These are phyloP conservation scores for Arachis hypogaea DNA, from an alignment of 306 rosid genomes.

Conservation along the genomic window DNA sequence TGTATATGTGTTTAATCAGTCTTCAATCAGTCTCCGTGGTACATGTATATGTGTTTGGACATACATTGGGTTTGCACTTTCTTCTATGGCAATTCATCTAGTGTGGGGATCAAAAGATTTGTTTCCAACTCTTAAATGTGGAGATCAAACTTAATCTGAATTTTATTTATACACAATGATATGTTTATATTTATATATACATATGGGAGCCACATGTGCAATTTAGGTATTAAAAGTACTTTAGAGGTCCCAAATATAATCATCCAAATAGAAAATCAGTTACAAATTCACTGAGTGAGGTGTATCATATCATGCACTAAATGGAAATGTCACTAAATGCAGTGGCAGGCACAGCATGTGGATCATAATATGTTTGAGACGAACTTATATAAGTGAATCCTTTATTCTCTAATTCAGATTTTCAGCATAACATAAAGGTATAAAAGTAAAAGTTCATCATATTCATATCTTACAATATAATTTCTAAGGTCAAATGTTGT, in stretches of 20 bases:
- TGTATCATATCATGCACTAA: neutral
- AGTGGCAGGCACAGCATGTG: conserved; percentile 22
- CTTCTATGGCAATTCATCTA: neutral
- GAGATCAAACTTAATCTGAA: no score
- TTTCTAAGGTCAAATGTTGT: conserved; percentile 25
- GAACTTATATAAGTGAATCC: neutral
- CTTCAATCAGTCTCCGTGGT: neutral
- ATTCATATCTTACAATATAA: conserved; percentile 7
- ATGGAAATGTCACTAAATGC: conserved; percentile 28
- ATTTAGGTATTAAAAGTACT: conserved; percentile 18
- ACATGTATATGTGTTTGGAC: neutral
- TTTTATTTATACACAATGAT: no score
- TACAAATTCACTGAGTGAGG: neutral
- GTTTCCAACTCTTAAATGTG: no score
- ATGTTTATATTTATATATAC: no score
- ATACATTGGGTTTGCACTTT: neutral
- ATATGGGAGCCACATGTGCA: conserved; percentile 11
- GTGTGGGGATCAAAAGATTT: no score
- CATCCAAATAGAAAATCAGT: conserved; percentile 17
- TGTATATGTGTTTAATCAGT: neutral
- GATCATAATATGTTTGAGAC: conserved; percentile 22
- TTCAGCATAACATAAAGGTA: conserved; percentile 3
- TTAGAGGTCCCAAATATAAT: neutral
- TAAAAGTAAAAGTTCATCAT: conserved; percentile 6
- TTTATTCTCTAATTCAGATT: neutral